A percentile compares a stretch with the other conserved stretches of the same genome.
phyloP scores from a whole-genome alignment of 495 filamentous ascomycete species.

The Podospora appendiculata region DNA sequence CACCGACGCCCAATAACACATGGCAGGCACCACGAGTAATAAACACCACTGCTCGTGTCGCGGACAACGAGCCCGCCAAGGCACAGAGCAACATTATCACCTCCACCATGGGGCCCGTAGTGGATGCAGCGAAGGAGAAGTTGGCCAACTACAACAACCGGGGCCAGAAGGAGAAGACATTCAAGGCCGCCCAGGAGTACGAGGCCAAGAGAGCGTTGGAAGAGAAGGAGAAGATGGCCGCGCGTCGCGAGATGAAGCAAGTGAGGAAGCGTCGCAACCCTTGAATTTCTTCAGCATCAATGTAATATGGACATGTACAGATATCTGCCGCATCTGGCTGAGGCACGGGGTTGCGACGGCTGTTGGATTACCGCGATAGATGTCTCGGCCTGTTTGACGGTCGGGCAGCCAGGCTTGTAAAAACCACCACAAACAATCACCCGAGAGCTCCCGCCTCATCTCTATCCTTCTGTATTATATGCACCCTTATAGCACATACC shows the following conservation, averaged over 20 bases:
- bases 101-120: slow-evolving; percentile 14
- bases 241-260: slow-evolving; percentile 23
- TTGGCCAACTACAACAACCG: slow-evolving; percentile 18
- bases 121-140: slow-evolving; percentile 30
- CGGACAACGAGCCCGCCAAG: slow-evolving; percentile 1
- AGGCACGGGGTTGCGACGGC: no score
- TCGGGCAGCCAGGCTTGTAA: not conserved
- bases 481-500: no score
- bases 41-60: slow-evolving; percentile 12
- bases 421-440: not conserved
- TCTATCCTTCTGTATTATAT: not conserved
- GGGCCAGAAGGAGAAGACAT: slow-evolving; percentile 3
- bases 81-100: slow-evolving; percentile 9
- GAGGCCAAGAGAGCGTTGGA: slow-evolving; percentile 38
- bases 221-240: slow-evolving; percentile 29
- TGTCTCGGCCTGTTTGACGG: not conserved
- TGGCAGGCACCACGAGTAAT: slow-evolving; percentile 25
- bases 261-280: not conserved
- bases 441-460: not conserved
- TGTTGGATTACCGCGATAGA: no score
- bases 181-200: slow-evolving; percentile 32
- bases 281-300: no score
- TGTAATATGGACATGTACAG: not conserved
- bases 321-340: not conserved
- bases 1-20: slow-evolving; percentile 1